Base-by-base conservation (phyloP, 2,329 filamentous ascomycete species). In the Hypoxylon sp. region DNA sequence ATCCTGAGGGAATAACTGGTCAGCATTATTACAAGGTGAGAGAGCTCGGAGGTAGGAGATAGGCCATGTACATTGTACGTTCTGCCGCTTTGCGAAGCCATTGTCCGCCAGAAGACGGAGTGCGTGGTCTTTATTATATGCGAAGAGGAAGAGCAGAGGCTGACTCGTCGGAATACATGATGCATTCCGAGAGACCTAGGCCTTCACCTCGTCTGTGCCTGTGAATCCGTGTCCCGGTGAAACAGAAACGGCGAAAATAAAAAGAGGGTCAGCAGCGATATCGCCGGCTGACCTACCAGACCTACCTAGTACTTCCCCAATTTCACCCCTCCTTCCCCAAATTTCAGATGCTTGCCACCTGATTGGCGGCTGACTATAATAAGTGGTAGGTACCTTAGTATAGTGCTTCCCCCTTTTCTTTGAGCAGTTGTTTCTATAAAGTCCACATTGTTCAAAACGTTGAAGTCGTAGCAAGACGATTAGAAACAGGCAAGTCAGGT, bases 1-100 rank as follows among this genome's bases (percentile, higher is more conserved):
- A 77, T 96, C 93, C 93, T 97, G 70, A 55, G 65, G 52, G 34
- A 52, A 63, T 58, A 58, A 48, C 25, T 32, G 7, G 47, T 65
- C 46, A 65, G 60, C 63, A 45, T 51, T 21, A 12, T 54, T 52
- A 45, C 32, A 23, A 34, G n/a, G 6, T 25, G 9, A 30, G 16
- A 19, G 41, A 57, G 58, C 39, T 62, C 39, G 41, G 37, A 61
- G 46, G 12, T 53, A 48, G 29, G 39, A 54, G 45, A 25, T 55
- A 41, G 37, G 16, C 34, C 25, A 61, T 27, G 58, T 70, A 75
- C 73, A 73, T 74, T 72, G 48, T 74, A 75, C 3, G 65, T 69
- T 54, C 74, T 67, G 29, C 63, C 46, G 27, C 47, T 45, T 64
- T 70, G 68, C 41, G 70, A 68, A 51, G 68, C 71, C 72, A 75